Conservation (phyloP, 768 basidiomycete genomes). For the Wakefieldia striispora region DNA sequence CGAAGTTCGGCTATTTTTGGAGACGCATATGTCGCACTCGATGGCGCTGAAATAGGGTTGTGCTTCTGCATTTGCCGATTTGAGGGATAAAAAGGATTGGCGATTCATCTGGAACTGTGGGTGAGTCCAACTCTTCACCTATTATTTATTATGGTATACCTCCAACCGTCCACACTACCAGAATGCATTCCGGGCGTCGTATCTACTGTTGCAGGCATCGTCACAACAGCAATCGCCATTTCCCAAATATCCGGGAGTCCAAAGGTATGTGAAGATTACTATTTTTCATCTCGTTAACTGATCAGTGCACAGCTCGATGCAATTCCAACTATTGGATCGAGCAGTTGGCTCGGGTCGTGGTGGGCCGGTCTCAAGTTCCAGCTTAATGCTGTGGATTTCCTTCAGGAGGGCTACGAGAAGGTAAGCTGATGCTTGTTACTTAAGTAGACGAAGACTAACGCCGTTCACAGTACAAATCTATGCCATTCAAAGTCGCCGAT, state of each 20-base stretch:
- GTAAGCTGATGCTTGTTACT: conserved; percentile 8
- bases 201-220: conserved; percentile 5
- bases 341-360: conserved; percentile 27
- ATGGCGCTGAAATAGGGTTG: background rate
- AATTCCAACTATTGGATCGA: conserved; percentile 33
- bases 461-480: conserved; percentile 24
- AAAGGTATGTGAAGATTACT: background rate
- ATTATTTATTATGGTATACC: background rate
- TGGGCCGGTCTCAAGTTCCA: conserved; percentile 19
- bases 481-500: conserved; percentile 31
- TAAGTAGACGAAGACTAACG: background rate
- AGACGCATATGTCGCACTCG: background rate
- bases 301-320: conserved; percentile 18
- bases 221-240: conserved; percentile 2
- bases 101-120: background rate
- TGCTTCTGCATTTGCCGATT: background rate
- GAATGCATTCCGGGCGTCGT: background rate
- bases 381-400: conserved; percentile 17
- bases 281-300: background rate
- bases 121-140: conserved; percentile 8
- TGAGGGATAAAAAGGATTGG: background rate
- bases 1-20: conserved; percentile 2
- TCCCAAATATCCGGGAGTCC: conserved; percentile 1
- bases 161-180: conserved; percentile 1
- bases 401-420: conserved; percentile 35